Evolutionary conservation across 805 yeast species (phyloP).

Genomic region (Clavispora fructus): DNA sequence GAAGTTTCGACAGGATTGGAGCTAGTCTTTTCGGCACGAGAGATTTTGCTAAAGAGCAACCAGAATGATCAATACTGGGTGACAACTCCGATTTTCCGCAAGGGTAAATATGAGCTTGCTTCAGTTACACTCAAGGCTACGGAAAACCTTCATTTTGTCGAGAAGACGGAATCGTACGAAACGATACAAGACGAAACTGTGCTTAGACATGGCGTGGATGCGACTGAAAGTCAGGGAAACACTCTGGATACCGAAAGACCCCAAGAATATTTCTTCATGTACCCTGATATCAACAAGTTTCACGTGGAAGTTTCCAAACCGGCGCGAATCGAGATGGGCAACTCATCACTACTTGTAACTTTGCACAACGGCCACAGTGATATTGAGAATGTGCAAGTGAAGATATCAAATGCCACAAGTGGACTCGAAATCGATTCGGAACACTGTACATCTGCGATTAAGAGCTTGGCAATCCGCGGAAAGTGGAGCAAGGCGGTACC

Average conservation of each 20-base stretch:
- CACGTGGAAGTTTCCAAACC: constrained; percentile 26
- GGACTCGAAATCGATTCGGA: constrained; percentile 13
- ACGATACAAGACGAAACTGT: constrained; percentile 6
- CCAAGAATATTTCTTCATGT: constrained; percentile 5
- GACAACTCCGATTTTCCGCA: neutral
- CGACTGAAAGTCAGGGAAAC: neutral
- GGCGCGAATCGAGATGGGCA: constrained; percentile 21
- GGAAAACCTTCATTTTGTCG: constrained; percentile 3
- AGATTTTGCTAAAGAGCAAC: neutral
- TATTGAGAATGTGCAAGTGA: constrained; percentile 22
- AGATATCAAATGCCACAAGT: constrained; percentile 11
- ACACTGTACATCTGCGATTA: neutral
- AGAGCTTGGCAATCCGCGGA: neutral
- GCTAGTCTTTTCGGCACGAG: neutral
- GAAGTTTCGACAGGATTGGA: neutral
- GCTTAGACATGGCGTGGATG: neutral
- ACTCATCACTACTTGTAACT: constrained; percentile 20
- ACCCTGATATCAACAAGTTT: constrained; percentile 17
- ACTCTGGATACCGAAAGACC: neutral
- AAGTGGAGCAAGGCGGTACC: constrained; percentile 24
- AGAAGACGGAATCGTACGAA: neutral
- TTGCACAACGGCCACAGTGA: constrained; percentile 26
- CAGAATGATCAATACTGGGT: neutral
- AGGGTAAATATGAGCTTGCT: neutral
- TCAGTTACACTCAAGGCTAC: constrained; percentile 5